Evolutionary conservation across 2,329 filamentous ascomycete genomes (phyloP), one percentile per base, ranked within the genome.

Genomic region (Diaporthe velutina): DNA sequence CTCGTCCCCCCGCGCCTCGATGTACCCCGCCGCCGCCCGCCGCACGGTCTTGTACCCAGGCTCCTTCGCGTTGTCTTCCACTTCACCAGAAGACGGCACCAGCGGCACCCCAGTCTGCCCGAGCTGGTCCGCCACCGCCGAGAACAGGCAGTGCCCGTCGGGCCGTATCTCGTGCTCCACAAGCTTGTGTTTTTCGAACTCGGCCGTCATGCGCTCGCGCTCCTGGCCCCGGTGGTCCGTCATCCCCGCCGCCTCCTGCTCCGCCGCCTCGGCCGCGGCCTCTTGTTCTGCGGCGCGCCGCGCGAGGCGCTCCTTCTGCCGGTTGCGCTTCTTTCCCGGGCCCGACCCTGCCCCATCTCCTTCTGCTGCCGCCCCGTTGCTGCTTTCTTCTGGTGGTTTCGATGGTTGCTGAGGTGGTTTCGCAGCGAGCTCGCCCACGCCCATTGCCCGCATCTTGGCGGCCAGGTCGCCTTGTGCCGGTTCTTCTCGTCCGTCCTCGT

Each of bases 121-220:
- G 71, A 98, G 88, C 84, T 98, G 95, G 82, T 97, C 95, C 35
- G 96, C 96, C 68, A 98, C 90, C 0, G 97, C 95, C 22, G 95
- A 94, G 84, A 98, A 99, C 22, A 99, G 86, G 82, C 97, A 99
- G 85, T 99, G 97, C 0, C 97, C 97, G 83, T 99, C 96, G 0
- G 97, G 95, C 52, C 90, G 90, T 74, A 99, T 95, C 74, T 95
- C 92, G 79, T 94, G 90, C 85, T 98, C 94, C 28, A 86, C 86
- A 22, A 98, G 88, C 0, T 87, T 88, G 74, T 93, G 85, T 58
- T 88, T 85, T 71, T 87, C 84, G 82, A 98, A 93, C 54, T 90
- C 90, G 38, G 86, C 86, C 74, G 90, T 86, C 92, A 99, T 96
- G 61, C 90, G 88, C 70, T 89, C 86, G 78, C 91, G 88, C 85